A percentile compares a stretch with the other conserved stretches of the same genome.
Evolutionary conservation across 176 grass and related monocot species (phyloP).

Genomic region (Oryza australiensis): DNA sequence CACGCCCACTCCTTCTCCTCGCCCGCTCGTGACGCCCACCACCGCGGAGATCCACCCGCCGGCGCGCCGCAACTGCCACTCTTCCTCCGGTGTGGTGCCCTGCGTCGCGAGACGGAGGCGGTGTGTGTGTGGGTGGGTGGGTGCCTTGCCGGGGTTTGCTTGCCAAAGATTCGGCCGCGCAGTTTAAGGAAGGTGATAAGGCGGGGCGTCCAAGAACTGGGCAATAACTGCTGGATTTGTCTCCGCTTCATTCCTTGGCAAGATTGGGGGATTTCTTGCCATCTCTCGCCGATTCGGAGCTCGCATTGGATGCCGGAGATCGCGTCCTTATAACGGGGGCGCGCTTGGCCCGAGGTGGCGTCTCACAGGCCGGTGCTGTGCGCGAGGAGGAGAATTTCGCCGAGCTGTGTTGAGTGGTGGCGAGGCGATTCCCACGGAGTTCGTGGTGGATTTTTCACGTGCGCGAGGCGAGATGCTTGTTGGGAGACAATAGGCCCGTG

Average conservation of each 20-base stretch:
- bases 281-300: constrained; percentile 12
- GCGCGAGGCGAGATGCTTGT: constrained; percentile 5
- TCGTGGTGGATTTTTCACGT: constrained; percentile 21
- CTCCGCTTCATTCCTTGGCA: not conserved
- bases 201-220: constrained; percentile 31
- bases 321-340: constrained; percentile 12
- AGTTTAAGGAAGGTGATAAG: constrained; percentile 40
- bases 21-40: not conserved
- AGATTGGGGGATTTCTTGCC: not conserved
- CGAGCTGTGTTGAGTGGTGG: constrained; percentile 23
- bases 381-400: not conserved
- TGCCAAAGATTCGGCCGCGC: constrained; percentile 6
- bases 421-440: constrained; percentile 20
- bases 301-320: constrained; percentile 8
- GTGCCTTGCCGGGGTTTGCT: constrained; percentile 22
- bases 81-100: not conserved
- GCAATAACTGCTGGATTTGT: constrained; percentile 34
- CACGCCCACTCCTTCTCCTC: constrained; percentile 12
- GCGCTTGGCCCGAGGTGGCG: not conserved
- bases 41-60: constrained; percentile 39
- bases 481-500: not conserved
- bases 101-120: not conserved
- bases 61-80: constrained; percentile 11
- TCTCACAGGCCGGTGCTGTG: not conserved
- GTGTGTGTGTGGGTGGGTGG: not conserved